Base-by-base conservation (phyloP, 352 stramenopile genomes). In the Phytophthora kernoviae region DNA sequence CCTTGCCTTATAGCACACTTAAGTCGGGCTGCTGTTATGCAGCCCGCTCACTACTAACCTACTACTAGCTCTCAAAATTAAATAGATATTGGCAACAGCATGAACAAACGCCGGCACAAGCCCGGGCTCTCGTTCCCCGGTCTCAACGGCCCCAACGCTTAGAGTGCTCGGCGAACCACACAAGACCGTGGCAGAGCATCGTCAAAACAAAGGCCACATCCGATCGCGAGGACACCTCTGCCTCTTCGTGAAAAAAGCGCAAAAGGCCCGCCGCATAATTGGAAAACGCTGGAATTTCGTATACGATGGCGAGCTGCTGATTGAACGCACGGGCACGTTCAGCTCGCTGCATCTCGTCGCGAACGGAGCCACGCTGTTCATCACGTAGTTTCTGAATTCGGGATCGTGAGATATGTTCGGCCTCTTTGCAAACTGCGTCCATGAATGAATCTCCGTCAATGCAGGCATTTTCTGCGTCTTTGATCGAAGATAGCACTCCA, bases 191-290 rank as follows among this genome's bases (percentile, higher is more conserved):
- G 55, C 84, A 93, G 3, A 93, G 73, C 64, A 93, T 70, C 21
- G 84, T 88, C 42, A 93, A 65, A 26, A 92, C 70, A 44, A 92
- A 91, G 17, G 84, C 82, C 7, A 93, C 82, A 62, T 93, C 81
- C 15, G 81, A 84, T 12, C 84, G 77, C 4, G 75, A 77, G 11
- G 84, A 89, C 50, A 76, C 75, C 57, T 92, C 84, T 0, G 84
- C 82, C 53, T 88, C 77, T 49, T 91, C 70, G 58, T 92, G 83
- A 45, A 90, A 91, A 56, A 90, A 91, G 39, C 83, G 81, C 54
- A 90, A 44, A 20, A 93, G 42, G 10, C 59, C 81, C 11, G 81
- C 79, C 14, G 82, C 80, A 24, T 88, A 89, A 17, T 50, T 81
- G 18, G 84, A 90, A 51, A 91, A 91, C 37, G 81, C 84, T 24